phyloP scores from a whole-genome alignment of 2,329 filamentous ascomycete species.

The Sporothrix brasiliensis region DNA sequence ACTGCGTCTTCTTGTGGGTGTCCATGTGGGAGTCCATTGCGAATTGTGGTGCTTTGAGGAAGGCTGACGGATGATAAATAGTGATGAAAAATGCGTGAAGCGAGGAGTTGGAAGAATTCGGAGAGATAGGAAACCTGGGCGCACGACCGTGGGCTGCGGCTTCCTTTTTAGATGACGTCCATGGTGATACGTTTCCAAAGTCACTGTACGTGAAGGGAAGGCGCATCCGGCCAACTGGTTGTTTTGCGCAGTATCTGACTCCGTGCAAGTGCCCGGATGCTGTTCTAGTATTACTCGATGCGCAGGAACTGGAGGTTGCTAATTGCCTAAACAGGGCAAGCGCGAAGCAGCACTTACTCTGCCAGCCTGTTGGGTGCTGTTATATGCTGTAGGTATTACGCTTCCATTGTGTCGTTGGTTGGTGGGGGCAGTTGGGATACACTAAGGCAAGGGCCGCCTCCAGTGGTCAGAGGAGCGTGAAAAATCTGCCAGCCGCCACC shows the following conservation, averaged over 20 bases:
- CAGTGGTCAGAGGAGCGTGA: neutral
- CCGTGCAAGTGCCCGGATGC: neutral
- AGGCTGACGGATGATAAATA: neutral
- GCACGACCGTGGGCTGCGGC: neutral
- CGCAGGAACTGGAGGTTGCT: neutral
- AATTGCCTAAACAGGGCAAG: constrained; percentile 11
- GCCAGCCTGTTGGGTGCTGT: neutral
- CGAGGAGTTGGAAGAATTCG: neutral
- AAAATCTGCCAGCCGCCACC: constrained; percentile 24
- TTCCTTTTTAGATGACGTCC: neutral
- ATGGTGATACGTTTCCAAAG: neutral
- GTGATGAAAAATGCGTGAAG: neutral
- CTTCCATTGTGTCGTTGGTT: neutral
- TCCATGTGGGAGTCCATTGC: neutral
- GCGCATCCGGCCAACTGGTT: neutral
- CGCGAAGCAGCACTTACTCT: neutral
- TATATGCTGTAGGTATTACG: no score
- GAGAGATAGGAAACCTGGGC: neutral
- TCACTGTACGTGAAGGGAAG: neutral
- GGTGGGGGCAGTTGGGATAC: neutral
- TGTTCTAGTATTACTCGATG: neutral
- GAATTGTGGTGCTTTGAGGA: neutral
- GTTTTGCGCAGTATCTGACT: neutral
- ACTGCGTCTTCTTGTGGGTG: no score
- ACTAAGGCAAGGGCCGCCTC: no score